These are phyloP conservation scores for Parachlorella kessleri DNA, from an alignment of 139 green algal species.

Conservation along the genomic window DNA sequence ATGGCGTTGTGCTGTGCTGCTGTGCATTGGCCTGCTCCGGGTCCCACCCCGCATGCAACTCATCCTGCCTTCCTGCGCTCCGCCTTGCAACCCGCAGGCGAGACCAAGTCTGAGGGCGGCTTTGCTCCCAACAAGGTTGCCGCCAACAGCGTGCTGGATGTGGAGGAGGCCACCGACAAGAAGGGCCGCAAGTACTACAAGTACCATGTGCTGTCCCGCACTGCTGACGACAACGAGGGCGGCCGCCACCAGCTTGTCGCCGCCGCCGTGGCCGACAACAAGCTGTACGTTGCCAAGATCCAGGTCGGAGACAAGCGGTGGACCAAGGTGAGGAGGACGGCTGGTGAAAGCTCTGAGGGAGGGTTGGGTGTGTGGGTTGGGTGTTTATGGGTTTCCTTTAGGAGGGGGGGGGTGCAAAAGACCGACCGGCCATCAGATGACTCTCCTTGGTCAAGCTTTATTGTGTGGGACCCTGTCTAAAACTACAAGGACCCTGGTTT, in stretches of 20 bases:
- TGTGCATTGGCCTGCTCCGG: too few relatives aligned
- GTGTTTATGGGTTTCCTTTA: not conserved
- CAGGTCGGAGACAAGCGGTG: constrained; percentile 82
- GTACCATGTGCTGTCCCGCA: constrained; percentile 80
- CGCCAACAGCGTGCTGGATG: constrained; percentile 83
- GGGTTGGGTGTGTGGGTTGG: not conserved
- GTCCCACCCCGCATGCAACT: too few relatives aligned
- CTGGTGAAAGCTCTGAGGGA: not conserved
- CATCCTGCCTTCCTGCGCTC: too few relatives aligned
- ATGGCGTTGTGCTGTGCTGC: too few relatives aligned
- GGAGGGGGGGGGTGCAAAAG: not conserved
- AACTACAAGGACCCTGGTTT: too few relatives aligned
- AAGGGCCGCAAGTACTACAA: constrained; percentile 99
- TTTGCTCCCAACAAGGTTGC: constrained; percentile 88
- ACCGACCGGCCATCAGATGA: not conserved
- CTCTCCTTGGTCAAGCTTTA: not conserved
- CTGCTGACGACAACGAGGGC: constrained; percentile 96
- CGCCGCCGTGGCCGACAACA: constrained; percentile 84
- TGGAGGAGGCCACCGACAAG: constrained; percentile 79
- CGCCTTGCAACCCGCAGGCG: too few relatives aligned
- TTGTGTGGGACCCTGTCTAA: not conserved
- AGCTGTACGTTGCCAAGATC: constrained; percentile 80
- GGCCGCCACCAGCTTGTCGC: constrained; percentile 95
- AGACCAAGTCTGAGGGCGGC: constrained; percentile 93
- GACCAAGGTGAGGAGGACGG: constrained; percentile 61